Conservation (phyloP, 306 rosid species). For the Cicer pinnatifidum region DNA sequence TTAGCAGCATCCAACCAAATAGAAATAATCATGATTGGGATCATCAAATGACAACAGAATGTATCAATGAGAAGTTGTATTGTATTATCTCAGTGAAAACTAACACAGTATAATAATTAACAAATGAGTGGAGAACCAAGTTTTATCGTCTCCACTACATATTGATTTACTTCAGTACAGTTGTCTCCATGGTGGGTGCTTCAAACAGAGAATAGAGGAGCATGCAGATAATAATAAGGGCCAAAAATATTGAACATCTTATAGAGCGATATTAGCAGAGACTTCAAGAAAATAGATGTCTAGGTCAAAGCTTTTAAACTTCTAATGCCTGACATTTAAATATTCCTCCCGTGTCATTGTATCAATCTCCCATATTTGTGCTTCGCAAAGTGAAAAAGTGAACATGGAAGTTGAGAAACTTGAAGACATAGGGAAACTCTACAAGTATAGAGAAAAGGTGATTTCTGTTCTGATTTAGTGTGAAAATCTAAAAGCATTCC, state of each 20-base stretch:
- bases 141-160: conserved; percentile 5
- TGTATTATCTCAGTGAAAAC: conserved; percentile 25
- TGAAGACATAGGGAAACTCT: conserved; percentile 12
- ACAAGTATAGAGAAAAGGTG: conserved; percentile 3
- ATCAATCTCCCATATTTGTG: conserved; percentile 11
- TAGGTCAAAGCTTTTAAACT: conserved; percentile 5
- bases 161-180: conserved; percentile 4
- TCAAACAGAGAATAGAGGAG: conserved; percentile 7
- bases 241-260: background rate
- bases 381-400: conserved; percentile 17
- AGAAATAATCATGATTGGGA: conserved; percentile 35
- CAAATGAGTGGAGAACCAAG: conserved; percentile 13
- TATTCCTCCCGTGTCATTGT: background rate
- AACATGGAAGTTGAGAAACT: conserved; percentile 23
- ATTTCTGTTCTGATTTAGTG: background rate
- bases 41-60: conserved; percentile 25
- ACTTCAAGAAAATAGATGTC: conserved; percentile 15
- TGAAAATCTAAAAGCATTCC: conserved; percentile 4
- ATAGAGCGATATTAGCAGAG: conserved; percentile 8
- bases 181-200: background rate
- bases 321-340: conserved; percentile 11
- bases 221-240: conserved; percentile 16
- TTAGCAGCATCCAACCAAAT: conserved; percentile 21
- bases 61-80: conserved; percentile 2
- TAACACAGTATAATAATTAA: conserved; percentile 4